Percentiles rank a stretch among this genome's conserved stretches.
These are phyloP conservation scores for Pseudogymnoascus sp. DNA, from an alignment of 2,329 filamentous ascomycete species.

Conservation along the genomic window DNA sequence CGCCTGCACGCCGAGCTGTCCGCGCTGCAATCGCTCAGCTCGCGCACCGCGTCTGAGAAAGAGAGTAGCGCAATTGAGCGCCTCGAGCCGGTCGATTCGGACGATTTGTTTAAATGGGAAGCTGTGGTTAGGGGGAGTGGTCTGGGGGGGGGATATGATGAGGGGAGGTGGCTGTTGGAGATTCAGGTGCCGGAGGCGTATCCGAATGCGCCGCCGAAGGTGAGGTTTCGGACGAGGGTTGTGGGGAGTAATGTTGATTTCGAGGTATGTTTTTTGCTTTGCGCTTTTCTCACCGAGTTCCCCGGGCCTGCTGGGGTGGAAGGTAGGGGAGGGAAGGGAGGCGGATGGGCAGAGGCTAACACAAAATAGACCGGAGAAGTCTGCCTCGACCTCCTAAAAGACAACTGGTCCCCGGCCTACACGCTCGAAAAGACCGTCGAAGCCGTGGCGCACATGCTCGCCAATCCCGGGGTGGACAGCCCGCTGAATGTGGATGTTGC, in stretches of 20 bases:
- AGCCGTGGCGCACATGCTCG: slow-evolving; percentile 62
- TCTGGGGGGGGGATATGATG: slow-evolving; percentile 26
- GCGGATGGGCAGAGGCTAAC: neutral
- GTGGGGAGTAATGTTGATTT: slow-evolving; percentile 75
- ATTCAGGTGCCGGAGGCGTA: slow-evolving; percentile 73
- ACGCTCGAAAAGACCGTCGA: slow-evolving; percentile 68
- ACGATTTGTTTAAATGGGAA: slow-evolving; percentile 50
- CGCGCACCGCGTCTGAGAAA: slow-evolving; percentile 18
- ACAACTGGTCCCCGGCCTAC: slow-evolving; percentile 79
- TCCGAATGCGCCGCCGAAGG: slow-evolving; percentile 66
- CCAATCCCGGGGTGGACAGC: slow-evolving; percentile 60
- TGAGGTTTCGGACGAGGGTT: slow-evolving; percentile 75
- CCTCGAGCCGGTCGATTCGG: slow-evolving; percentile 46
- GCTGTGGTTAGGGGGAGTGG: slow-evolving; percentile 47
- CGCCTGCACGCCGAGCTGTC: slow-evolving; percentile 52
- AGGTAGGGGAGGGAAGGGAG: neutral
- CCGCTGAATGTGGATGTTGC: slow-evolving; percentile 76
- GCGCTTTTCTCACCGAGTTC: neutral
- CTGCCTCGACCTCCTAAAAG: slow-evolving; percentile 77
- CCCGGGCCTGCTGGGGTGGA: neutral
- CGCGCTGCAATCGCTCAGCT: slow-evolving; percentile 29
- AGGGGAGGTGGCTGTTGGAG: slow-evolving; percentile 72
- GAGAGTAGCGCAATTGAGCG: slow-evolving; percentile 43
- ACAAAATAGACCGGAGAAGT: slow-evolving; percentile 67
- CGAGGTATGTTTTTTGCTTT: slow-evolving; percentile 26